These are phyloP conservation scores for Podospora australis DNA, from an alignment of 495 filamentous ascomycete genomes.

Conservation along the genomic window DNA sequence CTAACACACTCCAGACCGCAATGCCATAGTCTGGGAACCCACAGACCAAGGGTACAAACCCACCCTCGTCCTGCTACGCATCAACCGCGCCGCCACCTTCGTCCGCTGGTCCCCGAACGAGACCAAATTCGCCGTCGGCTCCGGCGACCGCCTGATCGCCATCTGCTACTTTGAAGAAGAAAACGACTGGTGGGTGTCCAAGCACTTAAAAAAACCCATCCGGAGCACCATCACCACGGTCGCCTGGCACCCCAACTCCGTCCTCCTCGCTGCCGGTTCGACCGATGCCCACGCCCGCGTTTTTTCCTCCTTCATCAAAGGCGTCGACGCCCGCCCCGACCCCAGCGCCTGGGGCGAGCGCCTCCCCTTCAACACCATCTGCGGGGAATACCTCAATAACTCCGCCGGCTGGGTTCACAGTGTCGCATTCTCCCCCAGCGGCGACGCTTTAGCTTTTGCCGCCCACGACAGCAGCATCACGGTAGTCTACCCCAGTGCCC, in stretches of 20 bases:
- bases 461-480: conserved; percentile 95
- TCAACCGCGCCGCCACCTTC: conserved; percentile 94
- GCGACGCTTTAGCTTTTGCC: conserved; percentile 83
- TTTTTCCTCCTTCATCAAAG: conserved; percentile 93
- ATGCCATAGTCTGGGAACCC: conserved; percentile 96
- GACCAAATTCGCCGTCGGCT: conserved; percentile 94
- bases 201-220: conserved; percentile 97
- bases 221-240: conserved; percentile 91
- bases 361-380: conserved; percentile 94
- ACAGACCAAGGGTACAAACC: conserved; percentile 90
- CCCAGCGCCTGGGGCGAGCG: conserved; percentile 90
- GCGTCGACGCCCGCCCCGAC: conserved; percentile 79
- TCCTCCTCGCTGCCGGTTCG: conserved; percentile 86
- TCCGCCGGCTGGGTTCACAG: conserved; percentile 95
- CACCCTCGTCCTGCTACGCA: conserved; percentile 90
- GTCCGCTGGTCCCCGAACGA: conserved; percentile 97
- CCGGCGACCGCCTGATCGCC: conserved; percentile 91
- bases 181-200: conserved; percentile 99
- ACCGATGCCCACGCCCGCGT: conserved; percentile 97
- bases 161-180: conserved; percentile 98
- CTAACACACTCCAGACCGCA: conserved; percentile 64
- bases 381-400: conserved; percentile 90
- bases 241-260: conserved; percentile 94
- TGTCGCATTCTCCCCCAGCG: conserved; percentile 83
- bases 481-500: conserved; percentile 87